These are phyloP conservation scores for Exobasidium cylindrosporum DNA, from an alignment of 1,284 basidiomycete genomes.

Conservation along the genomic window DNA sequence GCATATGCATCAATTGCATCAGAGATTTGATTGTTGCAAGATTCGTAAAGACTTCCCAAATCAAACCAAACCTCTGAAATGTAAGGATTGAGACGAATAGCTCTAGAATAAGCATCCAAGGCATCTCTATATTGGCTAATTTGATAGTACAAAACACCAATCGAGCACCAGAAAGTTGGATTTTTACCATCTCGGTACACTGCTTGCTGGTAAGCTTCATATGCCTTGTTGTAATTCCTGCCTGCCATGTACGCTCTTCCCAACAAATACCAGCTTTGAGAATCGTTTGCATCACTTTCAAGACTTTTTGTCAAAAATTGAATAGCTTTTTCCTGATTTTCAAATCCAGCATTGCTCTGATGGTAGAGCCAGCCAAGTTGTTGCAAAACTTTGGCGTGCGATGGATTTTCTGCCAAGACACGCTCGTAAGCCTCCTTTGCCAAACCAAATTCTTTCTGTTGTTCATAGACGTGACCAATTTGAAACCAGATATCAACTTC, in stretches of 20 bases:
- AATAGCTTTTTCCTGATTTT: constrained; percentile 91
- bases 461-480: constrained; percentile 97
- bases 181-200: constrained; percentile 98
- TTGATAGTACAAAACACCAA: constrained; percentile 98
- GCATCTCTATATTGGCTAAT: constrained; percentile 99
- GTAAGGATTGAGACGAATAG: constrained; percentile 97
- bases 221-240: constrained; percentile 99
- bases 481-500: constrained; percentile 99
- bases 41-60: constrained; percentile 92
- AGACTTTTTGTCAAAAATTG: constrained; percentile 84
- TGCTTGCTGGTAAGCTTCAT: constrained; percentile 98
- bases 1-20: constrained; percentile 95
- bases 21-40: constrained; percentile 97
- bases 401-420: constrained; percentile 88
- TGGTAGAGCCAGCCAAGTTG: constrained; percentile 98
- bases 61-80: constrained; percentile 99
- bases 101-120: constrained; percentile 94
- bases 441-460: constrained; percentile 84
- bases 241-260: constrained; percentile 97
- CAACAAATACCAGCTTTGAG: constrained; percentile 97
- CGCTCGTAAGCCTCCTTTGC: constrained; percentile 96
- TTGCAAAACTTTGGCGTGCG: constrained; percentile 94
- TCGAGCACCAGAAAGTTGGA: constrained; percentile 99
- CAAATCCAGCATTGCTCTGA: constrained; percentile 87
- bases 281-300: constrained; percentile 78